phyloP scores from a whole-genome alignment of 2,329 filamentous ascomycete species.

The Fusarium concolor region DNA sequence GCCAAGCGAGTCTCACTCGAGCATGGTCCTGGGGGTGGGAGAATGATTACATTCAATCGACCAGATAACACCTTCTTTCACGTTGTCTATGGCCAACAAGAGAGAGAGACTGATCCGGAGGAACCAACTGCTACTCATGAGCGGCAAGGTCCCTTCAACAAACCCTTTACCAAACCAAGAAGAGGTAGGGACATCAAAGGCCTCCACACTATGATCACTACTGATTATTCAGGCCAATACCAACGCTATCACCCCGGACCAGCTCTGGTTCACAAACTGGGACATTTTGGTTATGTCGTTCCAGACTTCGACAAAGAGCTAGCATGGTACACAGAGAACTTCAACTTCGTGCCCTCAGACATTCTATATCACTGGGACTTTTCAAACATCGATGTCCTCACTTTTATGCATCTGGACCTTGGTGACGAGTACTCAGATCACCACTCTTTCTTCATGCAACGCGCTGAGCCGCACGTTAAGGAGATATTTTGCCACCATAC shows the following conservation, averaged over 20 bases:
- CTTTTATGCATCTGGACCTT: background rate
- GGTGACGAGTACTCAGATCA: background rate
- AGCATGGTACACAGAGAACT: background rate
- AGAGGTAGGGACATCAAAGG: background rate
- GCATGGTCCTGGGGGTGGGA: background rate
- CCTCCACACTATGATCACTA: too few relatives aligned
- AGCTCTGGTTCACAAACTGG: background rate
- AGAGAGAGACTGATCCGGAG: background rate
- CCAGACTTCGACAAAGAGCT: background rate
- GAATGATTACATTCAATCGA: background rate
- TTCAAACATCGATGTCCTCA: background rate
- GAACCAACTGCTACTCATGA: background rate
- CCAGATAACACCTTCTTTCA: background rate
- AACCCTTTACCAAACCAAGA: background rate
- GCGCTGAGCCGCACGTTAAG: background rate
- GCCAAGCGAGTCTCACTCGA: background rate
- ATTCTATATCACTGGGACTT: background rate
- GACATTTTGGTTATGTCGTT: background rate
- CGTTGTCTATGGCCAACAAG: background rate
- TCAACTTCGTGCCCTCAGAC: background rate
- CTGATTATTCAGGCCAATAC: background rate
- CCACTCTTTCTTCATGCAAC: background rate
- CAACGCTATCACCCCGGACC: background rate
- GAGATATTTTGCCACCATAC: background rate
- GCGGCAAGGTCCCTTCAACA: background rate